Evolutionary conservation across 2,329 filamentous ascomycete genomes (phyloP).

Genomic region (Pseudogymnoascus verrucosus): DNA sequence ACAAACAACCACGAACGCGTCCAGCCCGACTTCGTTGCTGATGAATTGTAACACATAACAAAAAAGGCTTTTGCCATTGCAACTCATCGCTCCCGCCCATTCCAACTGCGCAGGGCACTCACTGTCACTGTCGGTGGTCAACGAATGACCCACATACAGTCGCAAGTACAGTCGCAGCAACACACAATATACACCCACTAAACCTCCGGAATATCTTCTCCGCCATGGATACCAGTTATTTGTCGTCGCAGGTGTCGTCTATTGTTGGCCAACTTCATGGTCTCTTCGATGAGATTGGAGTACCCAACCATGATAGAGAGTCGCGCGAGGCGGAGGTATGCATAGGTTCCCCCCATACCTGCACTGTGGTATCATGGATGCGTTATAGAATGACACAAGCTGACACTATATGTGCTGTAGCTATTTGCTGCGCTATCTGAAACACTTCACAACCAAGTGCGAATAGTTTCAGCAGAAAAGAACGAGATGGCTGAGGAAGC

Average conservation of each 20-base stretch:
- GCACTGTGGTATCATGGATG: conserved; percentile 15
- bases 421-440: conserved; percentile 88
- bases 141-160: conserved; percentile 4
- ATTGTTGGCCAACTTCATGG: conserved; percentile 91
- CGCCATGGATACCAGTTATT: conserved; percentile 79
- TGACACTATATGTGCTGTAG: conserved; percentile 36
- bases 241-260: conserved; percentile 89
- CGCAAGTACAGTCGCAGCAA: conserved; percentile 5
- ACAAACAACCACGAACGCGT: conserved; percentile 5
- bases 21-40: background rate
- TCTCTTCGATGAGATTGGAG: conserved; percentile 94
- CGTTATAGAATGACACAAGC: conserved; percentile 11
- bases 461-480: conserved; percentile 78
- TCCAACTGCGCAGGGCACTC: background rate
- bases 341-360: conserved; percentile 3
- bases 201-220: background rate
- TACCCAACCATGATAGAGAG: conserved; percentile 89
- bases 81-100: background rate
- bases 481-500: conserved; percentile 86
- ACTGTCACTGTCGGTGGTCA: background rate
- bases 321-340: conserved; percentile 77
- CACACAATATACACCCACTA: background rate
- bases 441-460: conserved; percentile 83
- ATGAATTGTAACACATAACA: conserved; percentile 8
- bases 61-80: conserved; percentile 3